A percentile compares a stretch with the other conserved stretches of the same genome.
phyloP scores from a whole-genome alignment of 148 eudicot genomes.

The Euryodendron excelsum region DNA sequence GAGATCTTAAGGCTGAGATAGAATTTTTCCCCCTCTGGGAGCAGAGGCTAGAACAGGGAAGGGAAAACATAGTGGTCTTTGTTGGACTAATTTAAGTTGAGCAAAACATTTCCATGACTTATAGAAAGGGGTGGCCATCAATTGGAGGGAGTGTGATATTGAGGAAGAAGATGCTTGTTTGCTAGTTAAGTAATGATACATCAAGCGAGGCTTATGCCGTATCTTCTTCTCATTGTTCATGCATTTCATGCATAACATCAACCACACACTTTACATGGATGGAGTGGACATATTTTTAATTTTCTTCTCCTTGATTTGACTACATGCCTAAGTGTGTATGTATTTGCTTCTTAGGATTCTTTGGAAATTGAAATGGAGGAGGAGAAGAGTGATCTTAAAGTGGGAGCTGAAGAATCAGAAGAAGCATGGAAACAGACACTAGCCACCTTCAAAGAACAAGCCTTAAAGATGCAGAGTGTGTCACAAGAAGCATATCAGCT shows the following conservation, averaged over 20 bases:
- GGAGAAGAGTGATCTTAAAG: conserved; percentile 43
- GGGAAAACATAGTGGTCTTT: no score
- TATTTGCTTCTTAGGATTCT: conserved; percentile 33
- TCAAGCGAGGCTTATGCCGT: neutral
- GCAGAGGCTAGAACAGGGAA: neutral
- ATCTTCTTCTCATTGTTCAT: neutral
- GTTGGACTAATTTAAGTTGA: neutral
- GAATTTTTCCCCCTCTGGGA: neutral
- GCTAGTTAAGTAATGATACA: neutral
- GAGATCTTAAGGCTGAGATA: neutral
- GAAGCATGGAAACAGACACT: conserved; percentile 78
- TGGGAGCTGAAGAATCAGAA: conserved; percentile 53
- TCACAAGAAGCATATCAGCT: conserved; percentile 91
- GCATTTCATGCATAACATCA: neutral
- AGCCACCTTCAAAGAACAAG: conserved; percentile 76
- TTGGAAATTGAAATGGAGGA: conserved; percentile 47
- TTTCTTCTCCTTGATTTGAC: neutral
- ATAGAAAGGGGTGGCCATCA: neutral
- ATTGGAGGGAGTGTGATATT: neutral
- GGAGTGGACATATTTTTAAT: neutral
- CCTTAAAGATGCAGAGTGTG: conserved; percentile 65
- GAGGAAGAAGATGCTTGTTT: neutral
- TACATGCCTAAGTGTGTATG: neutral
- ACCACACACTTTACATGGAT: neutral
- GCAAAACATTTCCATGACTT: neutral